Evolutionary conservation across 352 stramenopile species (phyloP), one percentile per base, ranked within the genome.

Genomic region (Pythium aristosporum): DNA sequence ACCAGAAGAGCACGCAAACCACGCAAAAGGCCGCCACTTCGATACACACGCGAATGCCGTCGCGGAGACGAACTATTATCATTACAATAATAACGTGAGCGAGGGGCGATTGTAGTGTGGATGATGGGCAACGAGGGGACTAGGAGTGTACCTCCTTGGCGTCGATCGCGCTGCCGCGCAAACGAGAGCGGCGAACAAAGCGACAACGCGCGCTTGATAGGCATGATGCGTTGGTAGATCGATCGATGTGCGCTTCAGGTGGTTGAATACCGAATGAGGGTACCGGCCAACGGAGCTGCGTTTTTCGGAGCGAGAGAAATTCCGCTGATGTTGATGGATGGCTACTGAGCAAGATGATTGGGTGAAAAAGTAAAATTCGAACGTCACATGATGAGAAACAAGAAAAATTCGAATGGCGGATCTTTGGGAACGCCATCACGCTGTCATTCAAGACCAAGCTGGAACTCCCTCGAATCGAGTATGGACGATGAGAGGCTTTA

Each of bases 341-440:
- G 34, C 34, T 34, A 32, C 18, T 6, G 32, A 20, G 43, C 43
- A 32, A n/a, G 32, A 8, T 58, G 51, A 58, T 58, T 58, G 51
- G 36, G 37, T 47, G 51, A 48, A 58, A 20, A 8, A 2, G 9
- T 8, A 23, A 58, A 47, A 32, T 58, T 56, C 49, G 49, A 56
- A 56, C 28, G 16, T 20, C 23, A 13, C 28, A 53, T 30, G n/a
- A 9, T 5, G 32, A 43, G 25, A 58, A 58, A 48, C 15, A 9
- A 11, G 32, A 43, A 48, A 58, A 58, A 48, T 18, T 58, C 36
- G 52, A 48, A 48, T 48, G 52, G 11, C 21, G 18, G 39, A 46
- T 46, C 39, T 46, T 46, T 46, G 34, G 3, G 34, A 46, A 46
- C 10, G 2, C 13, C 39, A 7, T 7, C 39, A 12, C 16, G 5